Base-by-base conservation (phyloP, 768 basidiomycete species). In the Vishniacozyma victoriae region DNA sequence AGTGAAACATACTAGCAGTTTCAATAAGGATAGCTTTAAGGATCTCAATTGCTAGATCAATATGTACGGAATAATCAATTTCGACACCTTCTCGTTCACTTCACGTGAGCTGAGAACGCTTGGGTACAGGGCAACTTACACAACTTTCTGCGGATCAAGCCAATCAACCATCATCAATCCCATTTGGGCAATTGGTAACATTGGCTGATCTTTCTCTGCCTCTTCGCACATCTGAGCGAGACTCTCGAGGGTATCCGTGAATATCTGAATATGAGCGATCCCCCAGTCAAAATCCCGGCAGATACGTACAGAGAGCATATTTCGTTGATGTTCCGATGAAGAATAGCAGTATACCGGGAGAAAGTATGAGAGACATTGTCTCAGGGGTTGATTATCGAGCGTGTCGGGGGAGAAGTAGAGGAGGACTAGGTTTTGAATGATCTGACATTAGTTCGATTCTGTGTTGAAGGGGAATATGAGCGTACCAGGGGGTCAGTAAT, bases 281-380 rank as follows among this genome's bases (percentile, higher is more conserved):
- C 16, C 15, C 18, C 16, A 20, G 19, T 6, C 19, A 14, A 18
- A n/a, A 23, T 25, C 6, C 44, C 25, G 16, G 44, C 14, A 23
- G 29, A 15, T 6, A 64, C 80, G 57, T 76, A 82, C 76, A 76
- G 79, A 67, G 59, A 78, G 78, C 77, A 95, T 82, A n/a, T 78
- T 71, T 15, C 78, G 70, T 70, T 95, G 91, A 60, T 92, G 87
- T 18, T 59, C 59, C 4, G 78, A 69, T 0, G 84, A 83, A n/a
- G 87, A 87, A 71, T 83, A 87, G 69, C 86, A 86, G 64, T 85
- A 95, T 0, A 83, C 81, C 1, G 82, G 85, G 72, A 92, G 82
- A 76, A 93, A 93, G 68, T 85, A 86, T 3, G 83, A 78, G 31
- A 95, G 72, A 60, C 84, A 89, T 69, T 96, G 92, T 35, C 87